These are phyloP conservation scores for Corynespora cassiicola DNA, from an alignment of 2,329 filamentous ascomycete species.

Conservation along the genomic window DNA sequence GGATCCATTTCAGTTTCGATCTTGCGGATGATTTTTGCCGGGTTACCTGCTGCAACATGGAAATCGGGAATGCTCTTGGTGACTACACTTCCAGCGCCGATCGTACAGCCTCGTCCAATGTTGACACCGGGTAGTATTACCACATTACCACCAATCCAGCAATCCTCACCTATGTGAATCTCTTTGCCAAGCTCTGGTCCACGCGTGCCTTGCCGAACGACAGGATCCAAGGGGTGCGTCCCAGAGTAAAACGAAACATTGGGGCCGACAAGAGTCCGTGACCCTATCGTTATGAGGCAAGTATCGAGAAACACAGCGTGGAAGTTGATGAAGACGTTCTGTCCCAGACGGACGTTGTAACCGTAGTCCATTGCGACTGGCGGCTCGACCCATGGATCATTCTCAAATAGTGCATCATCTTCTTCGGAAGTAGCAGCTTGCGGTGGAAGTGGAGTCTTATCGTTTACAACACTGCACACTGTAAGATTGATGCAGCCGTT, in stretches of 20 bases:
- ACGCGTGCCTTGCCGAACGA: constrained; percentile 72
- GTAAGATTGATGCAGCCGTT: constrained; percentile 2
- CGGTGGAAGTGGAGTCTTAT: constrained; percentile 69
- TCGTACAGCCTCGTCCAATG: constrained; percentile 74
- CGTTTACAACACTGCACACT: constrained; percentile 63
- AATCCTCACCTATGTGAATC: constrained; percentile 77
- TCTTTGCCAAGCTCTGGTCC: constrained; percentile 78
- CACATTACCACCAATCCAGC: constrained; percentile 57
- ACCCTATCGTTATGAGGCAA: constrained; percentile 74
- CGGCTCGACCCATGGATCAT: constrained; percentile 72
- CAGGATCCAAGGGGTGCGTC: constrained; percentile 78
- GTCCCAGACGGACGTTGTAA: constrained; percentile 73
- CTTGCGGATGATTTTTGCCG: constrained; percentile 66
- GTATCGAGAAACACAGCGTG: constrained; percentile 81
- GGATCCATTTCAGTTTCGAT: constrained; percentile 44
- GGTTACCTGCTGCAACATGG: constrained; percentile 70
- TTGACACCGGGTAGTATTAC: constrained; percentile 76
- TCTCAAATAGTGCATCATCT: constrained; percentile 69
- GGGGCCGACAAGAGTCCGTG: constrained; percentile 78
- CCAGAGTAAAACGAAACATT: constrained; percentile 79
- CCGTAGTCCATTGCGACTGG: constrained; percentile 81
- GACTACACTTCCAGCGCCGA: constrained; percentile 85
- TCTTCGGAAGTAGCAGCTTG: constrained; percentile 62
- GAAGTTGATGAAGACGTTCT: constrained; percentile 77
- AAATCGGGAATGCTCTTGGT: constrained; percentile 76